Conservation (phyloP, 441 rosid genomes). For the Pelargonium cotyledonis region DNA sequence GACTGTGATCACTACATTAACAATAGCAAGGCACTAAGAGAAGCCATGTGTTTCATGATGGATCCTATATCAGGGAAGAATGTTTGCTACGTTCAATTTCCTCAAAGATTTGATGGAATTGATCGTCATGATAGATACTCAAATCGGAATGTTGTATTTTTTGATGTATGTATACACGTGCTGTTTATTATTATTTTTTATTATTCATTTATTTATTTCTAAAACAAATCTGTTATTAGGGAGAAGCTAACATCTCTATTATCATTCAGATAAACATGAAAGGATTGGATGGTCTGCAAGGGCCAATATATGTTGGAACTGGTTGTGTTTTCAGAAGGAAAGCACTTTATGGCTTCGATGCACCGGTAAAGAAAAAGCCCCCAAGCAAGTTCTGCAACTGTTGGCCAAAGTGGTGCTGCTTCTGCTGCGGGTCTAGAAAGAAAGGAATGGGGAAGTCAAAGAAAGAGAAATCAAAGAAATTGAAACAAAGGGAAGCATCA, state of each 20-base stretch:
- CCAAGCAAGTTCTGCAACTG: constrained; percentile 82
- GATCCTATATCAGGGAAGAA: constrained; percentile 84
- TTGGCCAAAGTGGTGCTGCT: constrained; percentile 83
- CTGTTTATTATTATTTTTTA: not conserved
- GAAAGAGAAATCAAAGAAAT: constrained; percentile 45
- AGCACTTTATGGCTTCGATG: constrained; percentile 90
- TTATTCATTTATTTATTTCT: not conserved
- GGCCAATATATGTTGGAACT: constrained; percentile 96
- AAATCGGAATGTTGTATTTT: constrained; percentile 85
- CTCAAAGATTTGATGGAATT: constrained; percentile 93
- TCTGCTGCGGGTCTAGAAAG: constrained; percentile 51
- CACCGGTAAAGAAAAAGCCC: constrained; percentile 69
- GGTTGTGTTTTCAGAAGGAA: constrained; percentile 95
- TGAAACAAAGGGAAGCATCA: constrained; percentile 38
- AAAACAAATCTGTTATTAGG: not conserved
- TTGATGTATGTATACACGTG: constrained; percentile 53
- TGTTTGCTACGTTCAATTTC: constrained; percentile 88
- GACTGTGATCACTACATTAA: constrained; percentile 94
- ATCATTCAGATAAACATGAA: constrained; percentile 83
- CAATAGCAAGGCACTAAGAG: constrained; percentile 90
- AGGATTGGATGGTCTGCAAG: constrained; percentile 94
- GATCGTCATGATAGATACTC: constrained; percentile 86
- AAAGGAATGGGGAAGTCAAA: constrained; percentile 44
- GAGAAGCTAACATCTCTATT: not conserved
- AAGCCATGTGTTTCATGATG: constrained; percentile 99